Evolutionary conservation across 345 rosid genomes (phyloP).

Genomic region (Jatropha curcas): DNA sequence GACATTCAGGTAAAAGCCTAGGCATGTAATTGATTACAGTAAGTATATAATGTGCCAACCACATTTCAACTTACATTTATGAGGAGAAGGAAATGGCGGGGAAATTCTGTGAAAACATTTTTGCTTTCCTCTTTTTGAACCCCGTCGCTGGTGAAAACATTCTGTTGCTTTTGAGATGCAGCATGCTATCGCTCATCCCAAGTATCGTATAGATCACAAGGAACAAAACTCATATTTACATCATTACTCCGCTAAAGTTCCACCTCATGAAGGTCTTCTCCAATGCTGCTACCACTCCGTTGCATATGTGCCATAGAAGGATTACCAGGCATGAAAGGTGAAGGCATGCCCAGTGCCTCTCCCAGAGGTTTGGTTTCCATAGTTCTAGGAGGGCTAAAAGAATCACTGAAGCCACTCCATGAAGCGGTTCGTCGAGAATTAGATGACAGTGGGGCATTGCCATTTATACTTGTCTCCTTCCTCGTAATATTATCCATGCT

Average conservation of each 20-base stretch:
- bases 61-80: slow-evolving; percentile 17
- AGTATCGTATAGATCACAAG: slow-evolving; percentile 24
- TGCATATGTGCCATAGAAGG: slow-evolving; percentile 31
- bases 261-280: slow-evolving; percentile 91
- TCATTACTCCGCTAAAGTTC: slow-evolving; percentile 60
- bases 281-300: slow-evolving; percentile 51
- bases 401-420: slow-evolving; percentile 66
- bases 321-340: slow-evolving; percentile 35
- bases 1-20: slow-evolving; percentile 10
- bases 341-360: slow-evolving; percentile 38
- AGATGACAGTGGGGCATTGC: slow-evolving; percentile 28
- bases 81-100: not conserved
- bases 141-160: slow-evolving; percentile 17
- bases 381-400: slow-evolving; percentile 36
- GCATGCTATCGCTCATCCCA: slow-evolving; percentile 29
- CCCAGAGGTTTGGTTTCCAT: slow-evolving; percentile 38
- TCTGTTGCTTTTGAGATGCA: slow-evolving; percentile 5
- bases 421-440: slow-evolving; percentile 73
- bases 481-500: slow-evolving; percentile 64
- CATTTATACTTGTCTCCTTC: slow-evolving; percentile 27
- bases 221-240: slow-evolving; percentile 61
- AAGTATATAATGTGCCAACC: slow-evolving; percentile 20
- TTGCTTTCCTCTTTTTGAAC: slow-evolving; percentile 15
- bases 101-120: slow-evolving; percentile 2
- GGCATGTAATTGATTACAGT: slow-evolving; percentile 1